These are phyloP conservation scores for Claviceps purpurea DNA, from an alignment of 2,329 filamentous ascomycete genomes.

Conservation along the genomic window DNA sequence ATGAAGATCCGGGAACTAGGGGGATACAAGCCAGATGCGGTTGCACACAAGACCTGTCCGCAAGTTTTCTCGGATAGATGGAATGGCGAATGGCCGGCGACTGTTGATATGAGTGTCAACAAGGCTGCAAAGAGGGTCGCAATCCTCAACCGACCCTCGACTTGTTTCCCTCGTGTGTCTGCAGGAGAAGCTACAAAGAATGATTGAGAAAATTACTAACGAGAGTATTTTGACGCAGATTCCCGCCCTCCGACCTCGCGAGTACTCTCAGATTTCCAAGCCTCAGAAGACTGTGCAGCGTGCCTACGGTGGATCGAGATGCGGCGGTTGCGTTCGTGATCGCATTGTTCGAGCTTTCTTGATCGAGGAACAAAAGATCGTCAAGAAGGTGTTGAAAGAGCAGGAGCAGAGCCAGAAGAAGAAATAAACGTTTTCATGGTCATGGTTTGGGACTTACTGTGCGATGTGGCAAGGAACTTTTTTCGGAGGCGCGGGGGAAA, in stretches of 20 bases:
- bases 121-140: no score
- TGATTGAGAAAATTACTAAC: constrained; percentile 7
- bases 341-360: constrained; percentile 96
- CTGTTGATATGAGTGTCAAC: no score
- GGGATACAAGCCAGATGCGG: neutral
- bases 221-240: constrained; percentile 39
- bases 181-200: neutral
- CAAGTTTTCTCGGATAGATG: neutral
- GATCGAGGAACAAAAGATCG: constrained; percentile 99
- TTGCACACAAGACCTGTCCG: neutral
- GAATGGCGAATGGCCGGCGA: neutral
- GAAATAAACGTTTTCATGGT: constrained; percentile 43
- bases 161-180: no score
- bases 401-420: constrained; percentile 63
- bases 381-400: constrained; percentile 99
- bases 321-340: constrained; percentile 97
- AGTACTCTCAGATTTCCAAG: constrained; percentile 94
- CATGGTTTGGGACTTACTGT: constrained; percentile 19
- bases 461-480: constrained; percentile 20
- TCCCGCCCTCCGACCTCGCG: constrained; percentile 92
- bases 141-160: no score
- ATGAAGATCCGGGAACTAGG: neutral
- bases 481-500: constrained; percentile 1
- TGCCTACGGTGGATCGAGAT: constrained; percentile 96
- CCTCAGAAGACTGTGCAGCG: constrained; percentile 99